phyloP scores from a whole-genome alignment of 1,284 basidiomycete genomes.

The Naganishia sp. region DNA sequence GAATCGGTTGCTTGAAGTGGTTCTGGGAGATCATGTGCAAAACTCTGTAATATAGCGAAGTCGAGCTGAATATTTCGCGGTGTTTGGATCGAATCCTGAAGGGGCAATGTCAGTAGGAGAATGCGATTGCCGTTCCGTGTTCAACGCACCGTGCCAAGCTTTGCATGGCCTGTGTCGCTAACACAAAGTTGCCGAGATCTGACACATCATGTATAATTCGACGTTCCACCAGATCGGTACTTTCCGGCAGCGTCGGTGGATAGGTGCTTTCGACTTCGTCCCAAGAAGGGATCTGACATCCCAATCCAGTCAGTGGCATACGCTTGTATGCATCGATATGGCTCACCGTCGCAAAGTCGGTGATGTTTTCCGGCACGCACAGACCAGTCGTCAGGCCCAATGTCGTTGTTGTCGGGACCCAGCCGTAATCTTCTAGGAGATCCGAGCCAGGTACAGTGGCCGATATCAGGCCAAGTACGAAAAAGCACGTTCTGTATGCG shows the following conservation, averaged over 20 bases:
- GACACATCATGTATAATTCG: constrained; percentile 87
- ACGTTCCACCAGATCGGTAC: constrained; percentile 7
- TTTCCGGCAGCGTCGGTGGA: not conserved
- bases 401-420: constrained; percentile 86
- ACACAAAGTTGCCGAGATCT: constrained; percentile 92
- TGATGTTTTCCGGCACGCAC: constrained; percentile 80
- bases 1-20: constrained; percentile 83
- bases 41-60: constrained; percentile 76
- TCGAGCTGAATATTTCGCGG: constrained; percentile 68
- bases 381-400: constrained; percentile 85
- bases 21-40: constrained; percentile 82
- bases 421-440: constrained; percentile 83
- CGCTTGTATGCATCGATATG: not conserved
- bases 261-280: not conserved
- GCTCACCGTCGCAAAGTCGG: constrained; percentile 75
- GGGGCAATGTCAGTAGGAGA: not conserved
- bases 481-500: constrained; percentile 83
- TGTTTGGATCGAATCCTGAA: constrained; percentile 74
- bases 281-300: not conserved
- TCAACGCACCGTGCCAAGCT: constrained; percentile 71
- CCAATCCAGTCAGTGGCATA: not conserved
- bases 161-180: constrained; percentile 87
- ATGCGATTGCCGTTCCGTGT: too few relatives aligned
- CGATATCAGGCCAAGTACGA: constrained; percentile 81
- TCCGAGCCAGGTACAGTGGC: constrained; percentile 73